Evolutionary conservation across 1,139 yeast genomes (phyloP), one percentile per base, ranked within the genome.

Genomic region (Taphrina wiesneri): DNA sequence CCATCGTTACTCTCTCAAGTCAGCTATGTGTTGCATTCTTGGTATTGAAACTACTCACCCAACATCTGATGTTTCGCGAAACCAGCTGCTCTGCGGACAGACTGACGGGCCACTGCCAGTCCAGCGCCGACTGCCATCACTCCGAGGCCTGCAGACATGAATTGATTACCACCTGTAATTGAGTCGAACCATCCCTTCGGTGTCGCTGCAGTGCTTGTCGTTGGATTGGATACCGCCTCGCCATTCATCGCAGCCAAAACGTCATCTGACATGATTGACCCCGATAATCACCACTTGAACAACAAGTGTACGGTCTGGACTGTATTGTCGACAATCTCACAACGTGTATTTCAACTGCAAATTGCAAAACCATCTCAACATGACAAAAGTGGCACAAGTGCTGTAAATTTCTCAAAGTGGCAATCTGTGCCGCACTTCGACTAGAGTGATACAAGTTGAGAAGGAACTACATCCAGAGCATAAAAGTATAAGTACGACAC

Each of bases 51-150:
- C 21, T n/a, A 30, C 36, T n/a, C 34, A 52, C 56, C 97, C 63
- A 95, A 79, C 80, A 93, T 76, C 73, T 90, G 95, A 63, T 96
- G 83, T 74, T 91, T 90, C 11, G 90, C 74, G 64, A 93, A 82
- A 1, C 85, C 80, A 1, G 93, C 85, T 2, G 86, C 80, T 66
- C 86, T 82, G 56, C 84, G 80, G 0, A 87, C 75, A 0, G 90
- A 92, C 71, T 84, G 87, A 63, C 97, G 80, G 0, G 91, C 86
- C 17, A 91, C 73, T 0, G 97, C 96, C 39, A 93, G 77, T 0
- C 87, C 87, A 0, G 96, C 92, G 23, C 99, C 99, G 1, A 93
- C 79, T 2, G 92, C 80, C 99, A 93, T 93, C 56, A 93, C 80
- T 0, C 99, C 99, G 3, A 62, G 54, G 4, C 65, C 65, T 5